Percentiles rank a stretch among this genome's conserved stretches.
phyloP scores from a whole-genome alignment of 2,329 filamentous ascomycete genomes.

The Alternaria conjuncta region DNA sequence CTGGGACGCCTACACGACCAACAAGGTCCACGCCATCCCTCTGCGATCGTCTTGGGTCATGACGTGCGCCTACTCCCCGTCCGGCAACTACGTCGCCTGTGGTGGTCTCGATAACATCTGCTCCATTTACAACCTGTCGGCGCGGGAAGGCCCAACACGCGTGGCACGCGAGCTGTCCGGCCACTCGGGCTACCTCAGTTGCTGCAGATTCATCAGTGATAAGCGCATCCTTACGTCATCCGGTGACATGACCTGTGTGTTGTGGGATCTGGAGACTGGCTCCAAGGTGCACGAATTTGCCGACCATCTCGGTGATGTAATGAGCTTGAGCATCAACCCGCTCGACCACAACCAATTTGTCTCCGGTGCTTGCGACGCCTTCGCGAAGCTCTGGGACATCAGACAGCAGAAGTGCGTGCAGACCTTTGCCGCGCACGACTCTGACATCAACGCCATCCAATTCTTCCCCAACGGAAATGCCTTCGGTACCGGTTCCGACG shows the following conservation, averaged over 20 bases:
- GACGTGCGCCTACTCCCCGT: conserved; percentile 98
- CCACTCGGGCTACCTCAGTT: conserved; percentile 95
- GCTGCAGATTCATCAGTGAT: conserved; percentile 99
- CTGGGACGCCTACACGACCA: conserved; percentile 99
- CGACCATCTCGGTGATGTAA: conserved; percentile 97
- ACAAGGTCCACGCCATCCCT: conserved; percentile 98
- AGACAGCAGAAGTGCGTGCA: conserved; percentile 97
- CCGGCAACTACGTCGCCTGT: conserved; percentile 97
- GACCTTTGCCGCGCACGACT: conserved; percentile 98
- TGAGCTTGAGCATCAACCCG: conserved; percentile 99
- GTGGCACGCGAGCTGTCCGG: conserved; percentile 95
- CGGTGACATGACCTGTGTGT: conserved; percentile 99
- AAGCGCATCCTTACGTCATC: conserved; percentile 97
- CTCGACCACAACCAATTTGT: conserved; percentile 99
- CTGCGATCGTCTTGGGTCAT: conserved; percentile 99
- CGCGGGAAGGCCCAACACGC: conserved; percentile 94
- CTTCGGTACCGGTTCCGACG: conserved; percentile 96
- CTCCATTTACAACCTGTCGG: conserved; percentile 98
- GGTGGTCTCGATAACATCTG: conserved; percentile 99
- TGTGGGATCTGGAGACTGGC: conserved; percentile 98
- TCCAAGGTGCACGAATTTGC: conserved; percentile 98
- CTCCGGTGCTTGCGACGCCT: conserved; percentile 98
- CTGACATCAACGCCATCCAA: conserved; percentile 98
- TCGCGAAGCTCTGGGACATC: conserved; percentile 99
- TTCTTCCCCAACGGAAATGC: conserved; percentile 99